Conservation (phyloP, 495 filamentous ascomycete species). For the Xylaria sp. region DNA sequence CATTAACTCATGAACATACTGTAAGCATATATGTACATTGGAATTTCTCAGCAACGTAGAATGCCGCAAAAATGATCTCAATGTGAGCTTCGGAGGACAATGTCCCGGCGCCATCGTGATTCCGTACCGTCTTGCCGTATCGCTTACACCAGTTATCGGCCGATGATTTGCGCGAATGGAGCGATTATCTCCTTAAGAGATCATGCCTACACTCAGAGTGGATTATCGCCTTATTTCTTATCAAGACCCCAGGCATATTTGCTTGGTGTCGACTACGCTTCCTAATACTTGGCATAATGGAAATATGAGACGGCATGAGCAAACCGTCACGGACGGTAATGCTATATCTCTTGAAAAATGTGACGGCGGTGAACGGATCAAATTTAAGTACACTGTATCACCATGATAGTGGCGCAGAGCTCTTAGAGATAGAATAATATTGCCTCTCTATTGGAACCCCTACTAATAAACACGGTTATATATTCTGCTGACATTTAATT, state of each 20-base stretch:
- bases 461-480: not conserved
- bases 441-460: not conserved
- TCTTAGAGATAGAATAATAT: not conserved
- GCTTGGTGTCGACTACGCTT: not conserved
- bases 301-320: not conserved
- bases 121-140: constrained; percentile 17
- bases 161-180: constrained; percentile 7
- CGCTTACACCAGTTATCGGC: not conserved
- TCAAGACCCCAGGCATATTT: not conserved
- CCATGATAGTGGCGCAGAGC: constrained; percentile 5
- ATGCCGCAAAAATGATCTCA: not conserved
- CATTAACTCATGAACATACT: not conserved
- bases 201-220: not conserved
- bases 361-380: not conserved
- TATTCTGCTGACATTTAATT: constrained; percentile 3
- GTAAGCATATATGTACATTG: not conserved
- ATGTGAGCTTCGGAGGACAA: constrained; percentile 14
- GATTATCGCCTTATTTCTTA: constrained; percentile 14
- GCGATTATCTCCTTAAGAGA: not conserved
- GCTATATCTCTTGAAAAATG: too few species aligned
- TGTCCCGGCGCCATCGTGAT: constrained; percentile 7
- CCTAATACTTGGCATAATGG: not conserved
- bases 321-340: not conserved
- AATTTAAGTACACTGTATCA: not conserved
- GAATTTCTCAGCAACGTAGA: not conserved